phyloP scores from a whole-genome alignment of 2,329 filamentous ascomycete genomes.

The Cytospora leucostoma region DNA sequence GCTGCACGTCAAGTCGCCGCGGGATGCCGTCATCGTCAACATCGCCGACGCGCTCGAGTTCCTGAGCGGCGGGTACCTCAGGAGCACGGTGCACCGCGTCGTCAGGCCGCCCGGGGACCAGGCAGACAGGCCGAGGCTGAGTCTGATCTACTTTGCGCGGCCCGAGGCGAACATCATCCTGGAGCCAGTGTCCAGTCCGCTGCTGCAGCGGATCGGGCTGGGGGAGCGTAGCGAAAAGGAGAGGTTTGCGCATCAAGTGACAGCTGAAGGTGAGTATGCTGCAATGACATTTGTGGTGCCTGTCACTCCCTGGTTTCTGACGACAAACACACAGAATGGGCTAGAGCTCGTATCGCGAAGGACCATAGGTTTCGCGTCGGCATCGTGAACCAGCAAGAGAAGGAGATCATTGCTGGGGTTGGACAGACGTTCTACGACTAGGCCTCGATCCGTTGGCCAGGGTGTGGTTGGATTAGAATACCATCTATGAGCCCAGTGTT shows the following conservation, averaged over 20 bases:
- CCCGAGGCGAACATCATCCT: conserved; percentile 33
- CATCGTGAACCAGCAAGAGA: conserved; percentile 30
- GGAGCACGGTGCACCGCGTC: conserved; percentile 34
- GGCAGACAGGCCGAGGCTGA: conserved; percentile 30
- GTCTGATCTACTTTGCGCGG: conserved; percentile 34
- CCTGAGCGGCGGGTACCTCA: conserved; percentile 39
- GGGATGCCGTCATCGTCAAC: conserved; percentile 48
- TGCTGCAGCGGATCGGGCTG: conserved; percentile 21
- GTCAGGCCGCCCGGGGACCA: conserved; percentile 34
- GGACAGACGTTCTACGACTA: conserved; percentile 31
- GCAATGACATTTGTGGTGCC: too few species aligned
- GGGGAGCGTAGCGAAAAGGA: conserved; percentile 29
- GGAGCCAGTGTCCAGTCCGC: conserved; percentile 29
- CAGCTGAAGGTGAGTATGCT: conserved; percentile 31
- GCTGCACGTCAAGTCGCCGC: conserved; percentile 33
- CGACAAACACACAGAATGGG: conserved; percentile 29
- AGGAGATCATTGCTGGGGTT: conserved; percentile 33
- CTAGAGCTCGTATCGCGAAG: conserved; percentile 33
- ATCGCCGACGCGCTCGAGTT: conserved; percentile 48
- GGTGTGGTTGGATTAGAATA: not conserved
- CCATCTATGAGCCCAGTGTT: not conserved
- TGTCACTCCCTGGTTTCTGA: conserved; percentile 5
- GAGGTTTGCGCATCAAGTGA: conserved; percentile 31
- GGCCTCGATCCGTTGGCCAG: not conserved
- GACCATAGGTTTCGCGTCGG: conserved; percentile 33